Base-by-base conservation (phyloP, 192 early-diverging fungal genomes). In the Borealophlyctis nickersoniae region DNA sequence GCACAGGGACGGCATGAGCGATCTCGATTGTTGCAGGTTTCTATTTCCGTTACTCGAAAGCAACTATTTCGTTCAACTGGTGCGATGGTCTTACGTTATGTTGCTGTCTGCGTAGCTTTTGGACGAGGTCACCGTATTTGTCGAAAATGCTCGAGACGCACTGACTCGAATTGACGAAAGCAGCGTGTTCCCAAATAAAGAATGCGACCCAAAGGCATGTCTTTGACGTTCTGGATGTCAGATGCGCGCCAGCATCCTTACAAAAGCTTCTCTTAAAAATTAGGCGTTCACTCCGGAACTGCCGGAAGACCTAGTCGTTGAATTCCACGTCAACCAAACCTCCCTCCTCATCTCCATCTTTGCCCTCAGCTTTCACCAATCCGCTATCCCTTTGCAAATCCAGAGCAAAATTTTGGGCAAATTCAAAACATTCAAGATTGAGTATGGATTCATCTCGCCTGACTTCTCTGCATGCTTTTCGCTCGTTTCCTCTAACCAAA, bases 291-390 rank as follows among this genome's bases (percentile, higher is more conserved):
- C 62, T n/a, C 77, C 77, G 1, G 73, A 78, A 5, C 63, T 78
- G n/a, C 67, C 77, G 1, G 73, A 78, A 11, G 77, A 78, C 54
- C 63, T 78, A 2, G 57, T 78, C 0, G 56, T 75, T 39, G 73
- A 78, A 56, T 72, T 78, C 36, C 62, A 55, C 36, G 65, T 75
- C 19, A 60, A 57, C 29, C 52, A 56, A 1, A 52, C 53, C 48
- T 52, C 62, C 14, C 36, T 78, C n/a, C 50, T 72, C 23, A 52
- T 68, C 22, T 65, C 59, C n/a, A 49, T 78, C 2, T 65, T 59
- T 30, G 66, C 66, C 0, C 50, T 78, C 26, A 73, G 58, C 33
- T 74, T 56, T 60, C 76, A 73, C 32, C 69, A 70, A 35, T 55
- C 49, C 24, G 69, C 59, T 23, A 63, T 78, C 22, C 73, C 76